Conservation (phyloP, 495 filamentous ascomycete genomes). For the Talaromyces nanjingensis region DNA sequence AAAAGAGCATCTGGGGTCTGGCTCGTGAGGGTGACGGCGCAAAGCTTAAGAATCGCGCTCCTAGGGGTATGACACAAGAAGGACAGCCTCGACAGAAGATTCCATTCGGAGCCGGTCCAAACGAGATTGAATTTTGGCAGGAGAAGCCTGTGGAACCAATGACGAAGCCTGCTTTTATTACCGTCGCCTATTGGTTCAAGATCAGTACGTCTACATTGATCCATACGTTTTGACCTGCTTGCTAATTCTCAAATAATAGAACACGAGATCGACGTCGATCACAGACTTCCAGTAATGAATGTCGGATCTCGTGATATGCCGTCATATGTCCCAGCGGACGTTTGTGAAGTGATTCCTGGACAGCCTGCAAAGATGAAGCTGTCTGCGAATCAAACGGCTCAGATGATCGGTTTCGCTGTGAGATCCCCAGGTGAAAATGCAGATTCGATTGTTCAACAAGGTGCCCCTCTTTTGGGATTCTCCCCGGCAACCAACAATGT, state of each 20-base stretch:
- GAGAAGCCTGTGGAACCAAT: conserved; percentile 1
- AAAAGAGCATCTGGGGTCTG: conserved; percentile 42
- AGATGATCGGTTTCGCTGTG: conserved; percentile 62
- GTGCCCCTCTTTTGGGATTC: conserved; percentile 39
- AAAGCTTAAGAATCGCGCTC: conserved; percentile 7
- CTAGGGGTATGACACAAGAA: not conserved
- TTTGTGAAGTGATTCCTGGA: conserved; percentile 52
- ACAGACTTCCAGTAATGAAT: conserved; percentile 61
- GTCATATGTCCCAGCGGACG: conserved; percentile 55
- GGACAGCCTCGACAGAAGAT: not conserved
- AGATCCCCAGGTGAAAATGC: conserved; percentile 56
- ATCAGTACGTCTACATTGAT: conserved; percentile 24
- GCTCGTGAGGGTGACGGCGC: conserved; percentile 33
- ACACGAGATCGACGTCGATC: conserved; percentile 22
- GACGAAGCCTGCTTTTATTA: conserved; percentile 27
- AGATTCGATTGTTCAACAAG: conserved; percentile 48
- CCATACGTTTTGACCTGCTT: not conserved
- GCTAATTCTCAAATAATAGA: not conserved
- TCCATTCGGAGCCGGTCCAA: conserved; percentile 31
- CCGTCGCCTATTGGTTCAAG: conserved; percentile 46
- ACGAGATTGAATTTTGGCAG: conserved; percentile 41
- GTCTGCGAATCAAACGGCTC: conserved; percentile 37
- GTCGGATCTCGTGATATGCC: conserved; percentile 48
- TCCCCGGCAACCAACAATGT: conserved; percentile 18
- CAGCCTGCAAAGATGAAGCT: conserved; percentile 51